phyloP scores from a whole-genome alignment of 2,329 filamentous ascomycete species.

The Beauveria scarabaeidicola region DNA sequence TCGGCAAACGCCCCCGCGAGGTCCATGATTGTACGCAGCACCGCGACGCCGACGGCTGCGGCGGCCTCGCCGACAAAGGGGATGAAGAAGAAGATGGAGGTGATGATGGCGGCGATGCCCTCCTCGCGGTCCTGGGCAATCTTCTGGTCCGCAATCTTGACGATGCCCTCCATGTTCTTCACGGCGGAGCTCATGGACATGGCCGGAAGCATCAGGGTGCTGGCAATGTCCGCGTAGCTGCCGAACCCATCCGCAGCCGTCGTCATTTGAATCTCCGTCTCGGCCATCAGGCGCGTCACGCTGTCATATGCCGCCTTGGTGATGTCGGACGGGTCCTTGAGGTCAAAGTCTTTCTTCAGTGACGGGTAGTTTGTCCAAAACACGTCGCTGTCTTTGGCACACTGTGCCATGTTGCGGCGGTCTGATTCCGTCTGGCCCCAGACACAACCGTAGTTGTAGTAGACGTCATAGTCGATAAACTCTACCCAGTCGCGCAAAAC shows the following conservation, averaged over 20 bases:
- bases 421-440: not conserved
- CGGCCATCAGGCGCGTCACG: not conserved
- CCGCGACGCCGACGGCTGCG: not conserved
- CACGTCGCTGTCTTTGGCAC: not conserved
- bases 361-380: not conserved
- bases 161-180: conserved; percentile 2
- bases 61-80: conserved; percentile 7
- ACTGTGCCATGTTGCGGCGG: not conserved
- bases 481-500: not conserved
- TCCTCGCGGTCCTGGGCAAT: conserved; percentile 44
- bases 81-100: conserved; percentile 5
- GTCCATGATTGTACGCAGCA: conserved; percentile 6
- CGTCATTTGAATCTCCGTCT: not conserved
- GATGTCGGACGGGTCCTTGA: not conserved
- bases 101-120: conserved; percentile 3
- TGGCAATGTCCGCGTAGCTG: not conserved
- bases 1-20: conserved; percentile 2
- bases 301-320: not conserved
- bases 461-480: conserved; percentile 1
- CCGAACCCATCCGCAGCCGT: not conserved
- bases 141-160: conserved; percentile 34
- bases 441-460: conserved; percentile 3
- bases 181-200: conserved; percentile 6
- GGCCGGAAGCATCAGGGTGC: not conserved
- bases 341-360: not conserved